Conservation (phyloP, 352 stramenopile genomes). For the Sclerospora graminicola region DNA sequence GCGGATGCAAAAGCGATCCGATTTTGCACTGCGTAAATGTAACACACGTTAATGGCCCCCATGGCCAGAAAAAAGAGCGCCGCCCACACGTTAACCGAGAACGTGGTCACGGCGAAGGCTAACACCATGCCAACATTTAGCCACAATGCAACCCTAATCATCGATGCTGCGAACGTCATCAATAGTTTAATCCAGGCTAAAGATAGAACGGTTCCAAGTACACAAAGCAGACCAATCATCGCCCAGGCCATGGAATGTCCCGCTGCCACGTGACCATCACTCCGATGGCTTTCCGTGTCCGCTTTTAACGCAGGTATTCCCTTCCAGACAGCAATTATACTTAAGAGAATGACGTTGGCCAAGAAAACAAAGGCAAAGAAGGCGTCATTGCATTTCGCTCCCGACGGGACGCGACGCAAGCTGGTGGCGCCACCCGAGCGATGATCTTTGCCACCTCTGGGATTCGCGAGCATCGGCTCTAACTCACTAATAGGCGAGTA, state of each 20-base stretch:
- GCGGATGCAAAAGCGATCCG: slow-evolving; percentile 74
- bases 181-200: slow-evolving; percentile 70
- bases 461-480: slow-evolving; percentile 67
- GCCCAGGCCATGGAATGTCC: slow-evolving; percentile 44
- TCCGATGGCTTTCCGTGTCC: slow-evolving; percentile 19
- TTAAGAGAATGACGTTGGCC: slow-evolving; percentile 43
- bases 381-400: slow-evolving; percentile 62
- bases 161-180: slow-evolving; percentile 57
- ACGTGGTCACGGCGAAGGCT: slow-evolving; percentile 46
- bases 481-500: slow-evolving; percentile 60
- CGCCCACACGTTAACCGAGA: slow-evolving; percentile 53
- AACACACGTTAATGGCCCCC: slow-evolving; percentile 75
- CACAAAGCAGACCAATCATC: slow-evolving; percentile 40
- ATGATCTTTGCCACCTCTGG: slow-evolving; percentile 22
- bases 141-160: slow-evolving; percentile 78
- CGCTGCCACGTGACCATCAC: slow-evolving; percentile 13
- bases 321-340: slow-evolving; percentile 56
- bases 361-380: slow-evolving; percentile 69
- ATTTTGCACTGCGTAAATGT: slow-evolving; percentile 70
- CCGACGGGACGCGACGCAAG: slow-evolving; percentile 46
- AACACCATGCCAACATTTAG: slow-evolving; percentile 69
- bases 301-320: slow-evolving; percentile 46
- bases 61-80: slow-evolving; percentile 44
- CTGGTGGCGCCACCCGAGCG: slow-evolving; percentile 32
- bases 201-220: slow-evolving; percentile 41